These are phyloP conservation scores for Fraxinus paxiana DNA, from an alignment of 305 asterid species.

Conservation along the genomic window DNA sequence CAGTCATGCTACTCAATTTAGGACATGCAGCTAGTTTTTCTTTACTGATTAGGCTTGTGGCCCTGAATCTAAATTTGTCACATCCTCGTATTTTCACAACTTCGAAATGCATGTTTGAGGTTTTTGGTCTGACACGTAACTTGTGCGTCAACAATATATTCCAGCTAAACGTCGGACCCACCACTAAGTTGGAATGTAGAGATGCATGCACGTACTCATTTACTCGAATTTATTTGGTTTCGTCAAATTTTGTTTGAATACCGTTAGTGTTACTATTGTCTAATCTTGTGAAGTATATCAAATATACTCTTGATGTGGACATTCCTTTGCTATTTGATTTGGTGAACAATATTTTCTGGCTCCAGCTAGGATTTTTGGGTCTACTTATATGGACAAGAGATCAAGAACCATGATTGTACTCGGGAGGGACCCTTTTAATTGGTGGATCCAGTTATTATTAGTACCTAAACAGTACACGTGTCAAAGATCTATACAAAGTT, in stretches of 20 bases:
- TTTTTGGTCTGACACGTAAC: not conserved
- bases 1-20: not conserved
- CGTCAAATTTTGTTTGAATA: not conserved
- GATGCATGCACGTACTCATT: not conserved
- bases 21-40: not conserved
- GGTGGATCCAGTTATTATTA: not conserved
- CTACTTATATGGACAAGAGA: not conserved
- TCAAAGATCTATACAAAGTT: not conserved
- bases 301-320: not conserved
- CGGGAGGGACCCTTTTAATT: not conserved
- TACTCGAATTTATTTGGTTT: not conserved
- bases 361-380: not conserved
- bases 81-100: not conserved
- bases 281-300: not conserved
- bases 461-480: not conserved
- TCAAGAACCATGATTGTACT: not conserved
- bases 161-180: not conserved
- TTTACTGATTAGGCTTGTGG: not conserved
- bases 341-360: not conserved
- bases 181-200: not conserved
- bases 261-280: not conserved
- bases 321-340: not conserved
- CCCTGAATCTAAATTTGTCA: not conserved
- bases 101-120: not conserved
- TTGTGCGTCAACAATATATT: not conserved